Percentiles rank a stretch among this genome's conserved stretches.
These are phyloP conservation scores for Dipteronia dyeriana DNA, from an alignment of 345 rosid genomes.

Conservation along the genomic window DNA sequence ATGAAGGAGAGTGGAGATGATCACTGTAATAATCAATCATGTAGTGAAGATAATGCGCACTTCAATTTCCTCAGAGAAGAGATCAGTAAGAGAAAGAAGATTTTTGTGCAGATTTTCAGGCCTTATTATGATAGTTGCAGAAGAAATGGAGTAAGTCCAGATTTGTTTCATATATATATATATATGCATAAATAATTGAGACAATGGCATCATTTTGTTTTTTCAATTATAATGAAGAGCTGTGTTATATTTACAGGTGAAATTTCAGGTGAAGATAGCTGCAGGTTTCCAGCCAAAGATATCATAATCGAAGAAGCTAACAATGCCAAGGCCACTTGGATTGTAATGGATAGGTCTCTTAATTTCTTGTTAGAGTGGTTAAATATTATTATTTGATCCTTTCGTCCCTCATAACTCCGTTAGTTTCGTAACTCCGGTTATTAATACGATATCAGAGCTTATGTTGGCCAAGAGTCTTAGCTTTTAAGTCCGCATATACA, in stretches of 20 bases:
- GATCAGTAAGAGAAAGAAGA: constrained; percentile 28
- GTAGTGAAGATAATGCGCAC: constrained; percentile 17
- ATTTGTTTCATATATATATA: neutral
- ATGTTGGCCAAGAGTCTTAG: too few relatives aligned
- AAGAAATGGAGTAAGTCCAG: constrained; percentile 35
- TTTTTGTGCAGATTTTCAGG: constrained; percentile 26
- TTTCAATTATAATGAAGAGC: neutral
- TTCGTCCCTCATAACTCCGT: too few relatives aligned
- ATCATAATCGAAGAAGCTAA: constrained; percentile 38
- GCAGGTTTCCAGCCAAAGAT: constrained; percentile 37
- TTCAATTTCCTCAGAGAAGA: constrained; percentile 26
- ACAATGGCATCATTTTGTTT: neutral
- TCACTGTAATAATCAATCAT: constrained; percentile 14
- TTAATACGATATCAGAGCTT: too few relatives aligned
- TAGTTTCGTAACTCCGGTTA: too few relatives aligned
- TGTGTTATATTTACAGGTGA: constrained; percentile 31
- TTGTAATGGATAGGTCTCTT: constrained; percentile 37
- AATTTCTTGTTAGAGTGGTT: too few relatives aligned
- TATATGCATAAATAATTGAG: neutral
- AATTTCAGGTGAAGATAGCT: constrained; percentile 40
- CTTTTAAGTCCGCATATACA: too few relatives aligned
- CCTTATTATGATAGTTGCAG: constrained; percentile 37
- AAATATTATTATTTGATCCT: too few relatives aligned
- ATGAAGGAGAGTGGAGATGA: neutral
- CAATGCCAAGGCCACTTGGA: constrained; percentile 37